Conservation (phyloP, 2,329 filamentous ascomycete species). For the Aureobasidium sp. region DNA sequence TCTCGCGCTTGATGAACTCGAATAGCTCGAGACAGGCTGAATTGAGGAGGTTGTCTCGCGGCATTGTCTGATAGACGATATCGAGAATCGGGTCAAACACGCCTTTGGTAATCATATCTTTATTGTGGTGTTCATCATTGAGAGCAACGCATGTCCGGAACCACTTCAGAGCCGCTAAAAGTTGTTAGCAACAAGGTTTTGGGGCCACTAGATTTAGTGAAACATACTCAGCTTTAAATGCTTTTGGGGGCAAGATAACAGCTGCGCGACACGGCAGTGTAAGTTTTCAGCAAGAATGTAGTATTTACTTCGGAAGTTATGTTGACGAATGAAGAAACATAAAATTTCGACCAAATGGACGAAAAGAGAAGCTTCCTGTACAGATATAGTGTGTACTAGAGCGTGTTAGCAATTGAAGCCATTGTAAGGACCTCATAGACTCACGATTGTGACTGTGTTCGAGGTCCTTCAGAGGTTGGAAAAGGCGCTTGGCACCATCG, state of each 20-base stretch:
- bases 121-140: constrained; percentile 86
- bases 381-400: constrained; percentile 51
- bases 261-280: constrained; percentile 69
- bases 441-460: constrained; percentile 46
- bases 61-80: constrained; percentile 76
- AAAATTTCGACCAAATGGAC: constrained; percentile 87
- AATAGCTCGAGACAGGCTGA: constrained; percentile 93
- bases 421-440: background rate
- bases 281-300: constrained; percentile 79
- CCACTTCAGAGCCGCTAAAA: constrained; percentile 77
- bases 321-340: constrained; percentile 87
- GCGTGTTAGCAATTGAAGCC: background rate
- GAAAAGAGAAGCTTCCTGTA: constrained; percentile 84
- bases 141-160: constrained; percentile 80
- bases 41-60: constrained; percentile 85
- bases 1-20: constrained; percentile 74
- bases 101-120: constrained; percentile 72
- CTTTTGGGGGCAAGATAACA: constrained; percentile 79
- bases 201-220: constrained; percentile 17
- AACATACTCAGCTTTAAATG: constrained; percentile 78
- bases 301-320: constrained; percentile 76
- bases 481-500: constrained; percentile 73
- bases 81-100: constrained; percentile 79
- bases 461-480: constrained; percentile 76
- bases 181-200: background rate